These are phyloP conservation scores for Claviceps pazoutovae DNA, from an alignment of 2,329 filamentous ascomycete species.

Conservation along the genomic window DNA sequence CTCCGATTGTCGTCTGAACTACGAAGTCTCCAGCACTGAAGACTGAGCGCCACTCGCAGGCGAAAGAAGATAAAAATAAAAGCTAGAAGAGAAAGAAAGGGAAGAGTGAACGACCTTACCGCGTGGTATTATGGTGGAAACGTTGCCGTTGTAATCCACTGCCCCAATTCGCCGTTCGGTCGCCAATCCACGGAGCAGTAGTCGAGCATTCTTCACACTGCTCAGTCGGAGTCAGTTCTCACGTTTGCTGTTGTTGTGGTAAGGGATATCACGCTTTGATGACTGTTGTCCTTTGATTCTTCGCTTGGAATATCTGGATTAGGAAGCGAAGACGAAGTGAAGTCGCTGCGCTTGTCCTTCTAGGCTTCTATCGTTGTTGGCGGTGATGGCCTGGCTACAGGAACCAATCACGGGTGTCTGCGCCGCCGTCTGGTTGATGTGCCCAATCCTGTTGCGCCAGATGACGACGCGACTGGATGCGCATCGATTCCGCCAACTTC, in stretches of 20 bases:
- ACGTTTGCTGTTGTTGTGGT: neutral
- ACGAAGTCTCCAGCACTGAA: neutral
- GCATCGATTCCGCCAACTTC: conserved; percentile 85
- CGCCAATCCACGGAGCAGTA: neutral
- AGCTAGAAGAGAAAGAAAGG: neutral
- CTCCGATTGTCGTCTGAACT: neutral
- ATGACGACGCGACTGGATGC: conserved; percentile 47
- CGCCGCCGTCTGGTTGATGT: too few species aligned
- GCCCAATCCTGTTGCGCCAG: too few species aligned
- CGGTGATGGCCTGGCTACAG: too few species aligned
- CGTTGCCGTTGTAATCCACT: neutral
- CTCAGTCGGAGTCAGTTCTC: too few species aligned
- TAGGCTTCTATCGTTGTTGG: neutral
- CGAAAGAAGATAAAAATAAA: neutral
- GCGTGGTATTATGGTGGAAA: neutral
- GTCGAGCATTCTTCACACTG: neutral
- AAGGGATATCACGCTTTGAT: neutral
- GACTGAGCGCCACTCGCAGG: neutral
- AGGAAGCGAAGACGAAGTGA: conserved; percentile 4
- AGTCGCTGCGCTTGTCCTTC: neutral
- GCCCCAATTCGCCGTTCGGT: neutral
- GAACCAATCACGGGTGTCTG: too few species aligned
- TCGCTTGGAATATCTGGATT: neutral
- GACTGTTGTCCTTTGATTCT: neutral
- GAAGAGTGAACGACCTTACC: neutral